A percentile compares a stretch with the other conserved stretches of the same genome.
phyloP scores from a whole-genome alignment of 2,329 filamentous ascomycete genomes.

The Fulvia fulva region DNA sequence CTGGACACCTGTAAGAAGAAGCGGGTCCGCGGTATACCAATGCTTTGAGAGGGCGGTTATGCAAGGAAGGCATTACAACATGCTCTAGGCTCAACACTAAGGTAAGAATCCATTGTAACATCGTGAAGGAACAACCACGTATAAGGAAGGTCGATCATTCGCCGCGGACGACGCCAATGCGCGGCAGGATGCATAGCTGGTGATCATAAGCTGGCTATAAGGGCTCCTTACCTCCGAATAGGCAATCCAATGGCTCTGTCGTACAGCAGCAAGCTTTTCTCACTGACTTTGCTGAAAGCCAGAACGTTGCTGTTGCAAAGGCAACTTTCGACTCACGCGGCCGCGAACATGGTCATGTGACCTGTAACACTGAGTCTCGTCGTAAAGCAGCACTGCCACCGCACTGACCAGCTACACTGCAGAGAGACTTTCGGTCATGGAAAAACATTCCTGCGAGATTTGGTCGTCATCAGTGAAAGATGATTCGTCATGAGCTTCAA shows the following conservation, averaged over 20 bases:
- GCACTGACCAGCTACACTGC: not conserved
- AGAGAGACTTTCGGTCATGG: not conserved
- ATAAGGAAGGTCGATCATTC: not conserved
- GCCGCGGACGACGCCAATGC: not conserved
- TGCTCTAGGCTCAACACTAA: not conserved
- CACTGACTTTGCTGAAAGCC: not conserved
- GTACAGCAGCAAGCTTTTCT: not conserved
- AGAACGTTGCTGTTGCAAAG: not conserved
- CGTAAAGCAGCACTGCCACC: conserved; percentile 3
- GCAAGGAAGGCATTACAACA: not conserved
- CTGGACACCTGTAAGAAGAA: conserved; percentile 14
- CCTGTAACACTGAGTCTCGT: not conserved
- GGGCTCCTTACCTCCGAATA: not conserved
- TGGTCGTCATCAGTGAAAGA: not conserved
- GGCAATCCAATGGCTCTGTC: not conserved
- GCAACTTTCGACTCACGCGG: not conserved
- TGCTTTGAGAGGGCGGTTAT: conserved; percentile 5
- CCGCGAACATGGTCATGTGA: not conserved
- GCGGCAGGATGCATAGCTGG: not conserved
- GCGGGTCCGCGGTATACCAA: conserved; percentile 21
- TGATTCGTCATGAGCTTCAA: not conserved
- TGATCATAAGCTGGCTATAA: not conserved
- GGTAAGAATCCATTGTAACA: not conserved
- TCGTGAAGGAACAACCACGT: not conserved
- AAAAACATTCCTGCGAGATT: not conserved